Base-by-base conservation (phyloP, 2,329 filamentous ascomycete genomes). In the Neodidymelliopsis sp. region DNA sequence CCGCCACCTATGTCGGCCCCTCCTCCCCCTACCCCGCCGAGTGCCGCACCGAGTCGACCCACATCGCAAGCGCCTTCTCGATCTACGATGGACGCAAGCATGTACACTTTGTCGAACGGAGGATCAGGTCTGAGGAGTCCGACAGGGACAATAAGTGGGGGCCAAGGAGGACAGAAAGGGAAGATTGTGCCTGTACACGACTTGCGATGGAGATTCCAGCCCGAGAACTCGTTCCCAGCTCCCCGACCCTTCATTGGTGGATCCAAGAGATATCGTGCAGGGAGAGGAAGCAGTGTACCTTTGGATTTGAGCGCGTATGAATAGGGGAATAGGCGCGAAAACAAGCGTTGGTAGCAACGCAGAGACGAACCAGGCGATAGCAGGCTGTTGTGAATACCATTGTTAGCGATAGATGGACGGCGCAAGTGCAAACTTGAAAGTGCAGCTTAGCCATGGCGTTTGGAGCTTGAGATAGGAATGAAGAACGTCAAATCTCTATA, bases 211-310 rank as follows among this genome's bases (percentile, higher is more conserved):
- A 88, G 87, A 57, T 99, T 97, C 68, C 88, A 93, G 62, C 84
- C 87, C 35, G 93, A 97, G 63, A 83, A 81, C 25, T 81, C 89
- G 60, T 80, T 97, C 35, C 93, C 94, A 0, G 93, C 91, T 62
- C 93, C 93, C 16, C 82, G 93, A 64, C 85, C 89, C 2, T 97
- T 95, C 67, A 75, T 80, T 1, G 88, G 88, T n/a, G 85, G 84
- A 3, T 76, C 81, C 15, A 91, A 88, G 70, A 85, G 84, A 69
- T 99, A 97, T 74, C 82, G 93, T 55, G 94, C 94, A 25, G 94
- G 94, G 7, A 84, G 93, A 68, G 93, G 91, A 23, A 97, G 91
- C 75, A 97, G 90, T 77, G 92, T 97, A 60, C 94, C 94, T 22
- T 77, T 97, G 62, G 90, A 97, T 77, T 74, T 99, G 67, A 84